Base-by-base conservation (phyloP, 768 basidiomycete genomes). In the Pleurotus citrinopileatus region DNA sequence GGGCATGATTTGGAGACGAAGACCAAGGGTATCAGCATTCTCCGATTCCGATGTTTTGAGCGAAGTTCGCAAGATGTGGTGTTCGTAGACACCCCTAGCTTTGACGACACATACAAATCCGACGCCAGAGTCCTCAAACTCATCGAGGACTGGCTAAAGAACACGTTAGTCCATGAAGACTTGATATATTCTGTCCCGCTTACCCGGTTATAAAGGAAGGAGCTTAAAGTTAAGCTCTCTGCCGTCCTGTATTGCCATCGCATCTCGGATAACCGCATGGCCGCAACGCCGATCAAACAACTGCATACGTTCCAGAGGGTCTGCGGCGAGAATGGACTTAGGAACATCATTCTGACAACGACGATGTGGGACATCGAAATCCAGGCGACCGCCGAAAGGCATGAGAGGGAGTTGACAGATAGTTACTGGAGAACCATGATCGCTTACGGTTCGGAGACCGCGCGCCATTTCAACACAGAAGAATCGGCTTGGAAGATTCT, bases 381-480 rank as follows among this genome's bases (percentile, higher is more conserved):
- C 47, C 60, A 55, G 29, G 71, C 65, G 42, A 26, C 68, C 27
- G 75, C 72, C n/a, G 65, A 66, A 45, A 60, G 59, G 7, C 70
- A 78, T n/a, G 78, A 78, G 60, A 53, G 56, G 3, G 73, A 77
- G 59, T 68, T 79, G 12, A 60, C 62, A 25, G 67, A 68, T 55
- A 69, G 69, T 51, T 77, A 74, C 61, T 78, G 78, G 70, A 73
- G 73, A 55, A 63, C 69, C 27, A 73, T 72, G 43, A 64, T 77
- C 15, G 68, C 70, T 34, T 67, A 68, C 58, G 74, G 74, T 13
- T 75, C 77, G 2, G 52, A 48, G n/a, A 56, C 77, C 26, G 58
- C 67, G 7, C 71, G 75, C 17, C 72, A 74, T 50, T 51, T 56
- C 22, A 64, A 66, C 36, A 67, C 64, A 12, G 46, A 32, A 1